phyloP scores from a whole-genome alignment of 2,329 filamentous ascomycete genomes.

The Alternaria arbusti region DNA sequence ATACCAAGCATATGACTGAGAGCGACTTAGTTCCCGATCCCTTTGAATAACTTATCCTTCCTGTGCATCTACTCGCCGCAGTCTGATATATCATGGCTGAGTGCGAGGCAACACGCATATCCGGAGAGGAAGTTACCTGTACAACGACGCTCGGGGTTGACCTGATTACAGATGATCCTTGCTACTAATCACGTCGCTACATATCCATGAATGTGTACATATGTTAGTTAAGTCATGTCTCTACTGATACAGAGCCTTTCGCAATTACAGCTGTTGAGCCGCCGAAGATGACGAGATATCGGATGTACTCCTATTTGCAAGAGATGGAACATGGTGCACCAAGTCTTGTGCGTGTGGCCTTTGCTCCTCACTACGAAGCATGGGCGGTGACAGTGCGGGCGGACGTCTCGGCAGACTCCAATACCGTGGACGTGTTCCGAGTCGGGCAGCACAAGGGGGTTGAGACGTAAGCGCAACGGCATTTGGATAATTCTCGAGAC shows the following conservation, averaged over 20 bases:
- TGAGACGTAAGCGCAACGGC: not conserved
- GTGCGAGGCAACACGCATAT: not conserved
- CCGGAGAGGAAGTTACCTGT: not conserved
- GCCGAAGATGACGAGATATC: not conserved
- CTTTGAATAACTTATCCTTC: not conserved
- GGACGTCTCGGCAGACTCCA: not conserved
- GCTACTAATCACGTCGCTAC: not conserved
- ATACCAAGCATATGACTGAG: constrained; percentile 3
- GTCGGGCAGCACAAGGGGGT: not conserved
- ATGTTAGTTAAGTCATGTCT: not conserved
- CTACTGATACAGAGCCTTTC: not conserved
- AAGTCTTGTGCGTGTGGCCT: not conserved
- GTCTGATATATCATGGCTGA: not conserved
- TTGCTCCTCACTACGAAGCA: not conserved
- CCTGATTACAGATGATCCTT: not conserved
- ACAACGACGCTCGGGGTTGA: not conserved
- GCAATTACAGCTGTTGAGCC: not conserved
- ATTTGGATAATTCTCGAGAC: not conserved
- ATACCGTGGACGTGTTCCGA: not conserved
- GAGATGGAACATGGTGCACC: not conserved
- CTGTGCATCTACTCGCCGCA: not conserved
- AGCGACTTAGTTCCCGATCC: not conserved
- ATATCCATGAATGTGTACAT: too few species aligned
- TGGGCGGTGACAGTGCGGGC: not conserved
- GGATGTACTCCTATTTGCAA: not conserved